Evolutionary conservation across 1,284 basidiomycete species (phyloP).

Genomic region (Hortiboletus rubellus): DNA sequence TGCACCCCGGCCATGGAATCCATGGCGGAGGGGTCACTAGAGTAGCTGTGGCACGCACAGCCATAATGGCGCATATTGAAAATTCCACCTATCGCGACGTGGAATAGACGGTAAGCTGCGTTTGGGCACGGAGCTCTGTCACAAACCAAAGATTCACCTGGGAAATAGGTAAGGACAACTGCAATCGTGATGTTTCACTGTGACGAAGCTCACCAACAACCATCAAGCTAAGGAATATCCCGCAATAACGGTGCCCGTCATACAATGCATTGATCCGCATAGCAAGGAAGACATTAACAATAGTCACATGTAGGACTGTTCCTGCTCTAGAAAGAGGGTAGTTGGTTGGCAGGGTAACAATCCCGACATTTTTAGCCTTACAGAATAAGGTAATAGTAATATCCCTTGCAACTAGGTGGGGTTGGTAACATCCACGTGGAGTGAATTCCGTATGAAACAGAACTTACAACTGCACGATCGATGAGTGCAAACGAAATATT

Average conservation of each 20-base stretch:
- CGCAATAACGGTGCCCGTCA: background rate
- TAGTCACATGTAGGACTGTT: slow-evolving; percentile 17
- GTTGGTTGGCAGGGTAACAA: background rate
- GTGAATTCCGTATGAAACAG: background rate
- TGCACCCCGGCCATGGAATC: slow-evolving; percentile 20
- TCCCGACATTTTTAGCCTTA: background rate
- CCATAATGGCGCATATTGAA: slow-evolving; percentile 13
- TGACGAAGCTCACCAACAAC: slow-evolving; percentile 16
- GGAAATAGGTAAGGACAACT: background rate
- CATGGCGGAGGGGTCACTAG: slow-evolving; percentile 21
- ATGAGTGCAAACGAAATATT: background rate
- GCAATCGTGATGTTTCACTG: background rate
- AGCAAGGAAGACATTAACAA: slow-evolving; percentile 24
- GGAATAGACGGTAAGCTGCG: background rate
- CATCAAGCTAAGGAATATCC: slow-evolving; percentile 13
- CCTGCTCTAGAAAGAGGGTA: slow-evolving; percentile 15
- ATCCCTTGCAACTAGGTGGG: slow-evolving; percentile 19
- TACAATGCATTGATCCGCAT: slow-evolving; percentile 20
- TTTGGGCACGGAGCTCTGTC: background rate
- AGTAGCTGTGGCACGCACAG: slow-evolving; percentile 14
- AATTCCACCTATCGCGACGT: slow-evolving; percentile 20
- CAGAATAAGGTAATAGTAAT: slow-evolving; percentile 24
- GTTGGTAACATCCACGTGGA: background rate
- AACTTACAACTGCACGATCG: slow-evolving; percentile 19
- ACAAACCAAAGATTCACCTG: slow-evolving; percentile 21